Conservation (phyloP, 257 asterid species). For the Osmanthus fragrans region DNA sequence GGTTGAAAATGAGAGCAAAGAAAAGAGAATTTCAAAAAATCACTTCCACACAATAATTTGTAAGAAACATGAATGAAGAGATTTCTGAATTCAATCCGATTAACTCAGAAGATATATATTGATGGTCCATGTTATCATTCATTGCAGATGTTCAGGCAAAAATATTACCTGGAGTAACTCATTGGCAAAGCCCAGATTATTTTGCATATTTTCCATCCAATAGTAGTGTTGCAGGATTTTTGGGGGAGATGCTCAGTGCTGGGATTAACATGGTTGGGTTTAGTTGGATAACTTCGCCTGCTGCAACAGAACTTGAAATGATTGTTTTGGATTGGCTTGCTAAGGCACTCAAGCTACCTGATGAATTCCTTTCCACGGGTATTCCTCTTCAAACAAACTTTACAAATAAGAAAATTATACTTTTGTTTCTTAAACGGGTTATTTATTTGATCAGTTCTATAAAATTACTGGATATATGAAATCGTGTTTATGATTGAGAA, state of each 20-base stretch:
- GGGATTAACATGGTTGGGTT: slow-evolving; percentile 89
- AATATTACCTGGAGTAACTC: slow-evolving; percentile 93
- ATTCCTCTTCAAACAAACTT: slow-evolving; percentile 3
- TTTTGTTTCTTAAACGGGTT: background rate
- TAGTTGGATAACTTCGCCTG: slow-evolving; percentile 97
- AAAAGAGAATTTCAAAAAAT: too few species aligned
- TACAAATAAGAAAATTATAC: background rate
- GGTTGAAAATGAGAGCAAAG: too few species aligned
- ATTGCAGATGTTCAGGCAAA: slow-evolving; percentile 67
- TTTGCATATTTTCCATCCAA: slow-evolving; percentile 86
- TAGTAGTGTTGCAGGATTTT: slow-evolving; percentile 86
- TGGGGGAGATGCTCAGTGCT: slow-evolving; percentile 97
- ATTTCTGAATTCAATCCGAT: background rate
- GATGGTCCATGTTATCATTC: slow-evolving; percentile 3
- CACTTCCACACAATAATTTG: background rate
- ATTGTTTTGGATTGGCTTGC: slow-evolving; percentile 95
- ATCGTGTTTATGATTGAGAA: slow-evolving; percentile 26
- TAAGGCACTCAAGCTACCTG: slow-evolving; percentile 78
- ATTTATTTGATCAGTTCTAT: background rate
- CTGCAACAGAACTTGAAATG: slow-evolving; percentile 97
- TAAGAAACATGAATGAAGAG: background rate
- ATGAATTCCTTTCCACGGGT: slow-evolving; percentile 80
- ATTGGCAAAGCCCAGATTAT: slow-evolving; percentile 93
- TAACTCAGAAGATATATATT: background rate
- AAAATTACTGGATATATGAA: background rate